Evolutionary conservation across 768 basidiomycete species (phyloP).

Genomic region (Tubosaeta sp.): DNA sequence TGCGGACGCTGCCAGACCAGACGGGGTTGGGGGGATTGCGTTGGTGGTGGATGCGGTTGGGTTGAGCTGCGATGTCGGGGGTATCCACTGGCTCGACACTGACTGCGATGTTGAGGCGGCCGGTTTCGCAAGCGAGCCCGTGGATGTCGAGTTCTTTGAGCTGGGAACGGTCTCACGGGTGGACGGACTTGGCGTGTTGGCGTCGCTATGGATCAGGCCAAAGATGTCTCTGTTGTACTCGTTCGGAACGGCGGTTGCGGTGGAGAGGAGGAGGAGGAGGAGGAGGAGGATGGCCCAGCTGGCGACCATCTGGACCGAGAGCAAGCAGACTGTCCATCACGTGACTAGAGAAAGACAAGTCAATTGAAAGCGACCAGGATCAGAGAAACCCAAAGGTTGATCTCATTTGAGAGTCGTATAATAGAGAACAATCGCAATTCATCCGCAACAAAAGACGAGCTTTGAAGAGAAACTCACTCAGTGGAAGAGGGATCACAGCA

Average conservation of each 20-base stretch:
- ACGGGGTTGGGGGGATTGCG: conserved; percentile 1
- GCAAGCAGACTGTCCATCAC: neutral
- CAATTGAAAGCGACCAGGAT: conserved; percentile 7
- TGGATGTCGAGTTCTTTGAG: neutral
- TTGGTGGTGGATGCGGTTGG: neutral
- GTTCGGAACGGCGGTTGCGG: neutral
- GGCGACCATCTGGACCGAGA: too few relatives aligned
- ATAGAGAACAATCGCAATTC: conserved; percentile 56
- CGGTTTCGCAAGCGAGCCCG: neutral
- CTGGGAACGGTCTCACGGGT: neutral
- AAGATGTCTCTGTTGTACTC: conserved; percentile 12
- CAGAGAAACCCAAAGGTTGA: conserved; percentile 44
- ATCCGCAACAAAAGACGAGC: conserved; percentile 29
- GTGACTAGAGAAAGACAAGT: neutral
- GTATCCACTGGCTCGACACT: neutral
- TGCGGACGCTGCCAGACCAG: conserved; percentile 3
- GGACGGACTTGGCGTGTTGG: neutral
- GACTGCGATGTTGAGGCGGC: neutral
- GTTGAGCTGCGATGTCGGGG: neutral
- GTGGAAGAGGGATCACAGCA: conserved; percentile 4
- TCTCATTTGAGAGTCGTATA: conserved; percentile 50
- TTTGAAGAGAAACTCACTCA: too few relatives aligned
- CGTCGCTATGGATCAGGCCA: conserved; percentile 10
- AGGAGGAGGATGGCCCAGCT: too few relatives aligned
- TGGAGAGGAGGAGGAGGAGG: neutral